Conservation (phyloP, 306 rosid genomes). For the Mimosa pudica region DNA sequence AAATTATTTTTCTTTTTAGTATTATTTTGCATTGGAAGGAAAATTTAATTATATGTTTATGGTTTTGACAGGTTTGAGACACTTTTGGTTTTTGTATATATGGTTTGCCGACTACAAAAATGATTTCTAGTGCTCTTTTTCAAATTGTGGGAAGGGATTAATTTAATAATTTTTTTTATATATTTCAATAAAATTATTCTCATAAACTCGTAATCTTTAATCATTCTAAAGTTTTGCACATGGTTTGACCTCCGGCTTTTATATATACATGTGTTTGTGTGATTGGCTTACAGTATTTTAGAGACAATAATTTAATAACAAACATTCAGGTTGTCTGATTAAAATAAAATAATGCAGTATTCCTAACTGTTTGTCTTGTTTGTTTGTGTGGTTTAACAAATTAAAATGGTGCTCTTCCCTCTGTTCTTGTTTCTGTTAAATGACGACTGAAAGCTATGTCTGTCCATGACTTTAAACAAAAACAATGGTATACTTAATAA, state of each 20-base stretch:
- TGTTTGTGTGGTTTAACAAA: constrained; percentile 8
- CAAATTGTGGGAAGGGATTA: background rate
- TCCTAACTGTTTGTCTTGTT: constrained; percentile 23
- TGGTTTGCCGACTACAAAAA: background rate
- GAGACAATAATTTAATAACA: constrained; percentile 2
- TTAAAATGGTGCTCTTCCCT: background rate
- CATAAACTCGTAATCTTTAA: background rate
- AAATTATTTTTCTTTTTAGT: too few species aligned
- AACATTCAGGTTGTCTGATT: constrained; percentile 12
- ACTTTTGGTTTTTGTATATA: background rate
- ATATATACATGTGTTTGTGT: background rate
- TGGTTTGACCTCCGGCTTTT: constrained; percentile 17
- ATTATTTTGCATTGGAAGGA: too few species aligned
- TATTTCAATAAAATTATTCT: background rate
- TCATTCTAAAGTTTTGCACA: background rate
- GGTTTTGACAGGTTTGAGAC: background rate
- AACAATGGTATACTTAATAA: background rate
- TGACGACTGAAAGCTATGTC: background rate
- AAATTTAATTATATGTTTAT: background rate
- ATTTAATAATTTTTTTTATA: background rate
- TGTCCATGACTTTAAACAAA: background rate
- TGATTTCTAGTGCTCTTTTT: background rate
- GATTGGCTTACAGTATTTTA: constrained; percentile 1
- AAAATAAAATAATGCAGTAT: constrained; percentile 18
- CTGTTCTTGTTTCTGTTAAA: background rate